phyloP scores from a whole-genome alignment of 495 filamentous ascomycete genomes.

The Neurospora sublineolata region DNA sequence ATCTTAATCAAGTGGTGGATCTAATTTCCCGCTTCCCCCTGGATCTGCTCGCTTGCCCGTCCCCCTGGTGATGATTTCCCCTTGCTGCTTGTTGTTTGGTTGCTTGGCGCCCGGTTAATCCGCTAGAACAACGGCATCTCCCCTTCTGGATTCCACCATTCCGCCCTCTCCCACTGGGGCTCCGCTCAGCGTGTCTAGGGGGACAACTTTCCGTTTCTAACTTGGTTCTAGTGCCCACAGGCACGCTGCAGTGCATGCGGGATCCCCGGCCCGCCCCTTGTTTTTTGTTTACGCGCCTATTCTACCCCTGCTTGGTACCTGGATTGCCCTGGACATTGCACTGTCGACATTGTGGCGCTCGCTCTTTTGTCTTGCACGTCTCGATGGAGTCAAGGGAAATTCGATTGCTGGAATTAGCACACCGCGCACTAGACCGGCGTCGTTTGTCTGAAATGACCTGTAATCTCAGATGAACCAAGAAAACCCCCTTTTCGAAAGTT shows the following conservation, averaged over 20 bases:
- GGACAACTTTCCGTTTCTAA: not conserved
- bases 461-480: not conserved
- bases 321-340: not conserved
- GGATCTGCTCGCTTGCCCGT: not conserved
- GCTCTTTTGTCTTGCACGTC: not conserved
- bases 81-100: not conserved
- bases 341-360: not conserved
- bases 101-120: not conserved
- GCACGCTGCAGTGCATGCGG: not conserved
- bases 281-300: not conserved
- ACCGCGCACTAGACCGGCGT: not conserved
- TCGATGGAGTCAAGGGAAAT: not conserved
- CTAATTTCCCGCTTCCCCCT: not conserved
- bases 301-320: not conserved
- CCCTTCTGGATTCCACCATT: not conserved
- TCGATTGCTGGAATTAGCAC: not conserved
- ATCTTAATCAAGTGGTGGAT: not conserved
- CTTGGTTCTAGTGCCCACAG: not conserved
- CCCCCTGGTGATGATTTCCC: not conserved
- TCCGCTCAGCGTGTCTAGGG: not conserved
- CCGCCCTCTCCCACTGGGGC: not conserved
- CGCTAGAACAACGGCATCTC: not conserved
- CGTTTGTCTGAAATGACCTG: not conserved
- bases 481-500: not conserved
- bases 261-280: not conserved